Conservation (phyloP, 805 yeast species). For the Nakazawaea laoshanensis region DNA sequence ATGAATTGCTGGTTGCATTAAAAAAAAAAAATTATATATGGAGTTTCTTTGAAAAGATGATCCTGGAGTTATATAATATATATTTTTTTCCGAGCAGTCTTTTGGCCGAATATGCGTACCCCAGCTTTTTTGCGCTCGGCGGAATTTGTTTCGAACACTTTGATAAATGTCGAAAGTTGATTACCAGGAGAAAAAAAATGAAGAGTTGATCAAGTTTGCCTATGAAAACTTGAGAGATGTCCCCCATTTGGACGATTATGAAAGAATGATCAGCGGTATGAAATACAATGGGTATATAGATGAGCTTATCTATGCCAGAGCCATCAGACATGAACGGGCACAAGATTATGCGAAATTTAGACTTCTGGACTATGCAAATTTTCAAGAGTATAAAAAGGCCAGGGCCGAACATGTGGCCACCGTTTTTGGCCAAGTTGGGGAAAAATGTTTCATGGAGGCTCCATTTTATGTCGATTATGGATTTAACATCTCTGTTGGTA, state of each 20-base stretch:
- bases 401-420: conserved; percentile 26
- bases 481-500: conserved; percentile 48
- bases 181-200: conserved; percentile 4
- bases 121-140: too few relatives aligned
- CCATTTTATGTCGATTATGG: conserved; percentile 66
- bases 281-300: conserved; percentile 13
- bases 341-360: conserved; percentile 25
- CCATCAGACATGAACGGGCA: conserved; percentile 25
- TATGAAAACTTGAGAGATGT: conserved; percentile 13
- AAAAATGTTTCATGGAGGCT: conserved; percentile 37
- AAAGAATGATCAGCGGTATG: conserved; percentile 44
- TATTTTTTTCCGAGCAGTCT: too few relatives aligned
- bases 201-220: conserved; percentile 15
- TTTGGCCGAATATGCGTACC: too few relatives aligned
- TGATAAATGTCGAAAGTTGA: background rate
- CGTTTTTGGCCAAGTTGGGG: conserved; percentile 42
- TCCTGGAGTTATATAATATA: too few relatives aligned
- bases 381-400: conserved; percentile 23
- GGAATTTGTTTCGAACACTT: too few relatives aligned
- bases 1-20: too few relatives aligned
- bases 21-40: too few relatives aligned
- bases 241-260: conserved; percentile 31
- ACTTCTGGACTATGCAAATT: conserved; percentile 23
- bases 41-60: too few relatives aligned
- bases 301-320: conserved; percentile 21